Conservation (phyloP, 345 rosid species). For the Rhodamnia rubescens region DNA sequence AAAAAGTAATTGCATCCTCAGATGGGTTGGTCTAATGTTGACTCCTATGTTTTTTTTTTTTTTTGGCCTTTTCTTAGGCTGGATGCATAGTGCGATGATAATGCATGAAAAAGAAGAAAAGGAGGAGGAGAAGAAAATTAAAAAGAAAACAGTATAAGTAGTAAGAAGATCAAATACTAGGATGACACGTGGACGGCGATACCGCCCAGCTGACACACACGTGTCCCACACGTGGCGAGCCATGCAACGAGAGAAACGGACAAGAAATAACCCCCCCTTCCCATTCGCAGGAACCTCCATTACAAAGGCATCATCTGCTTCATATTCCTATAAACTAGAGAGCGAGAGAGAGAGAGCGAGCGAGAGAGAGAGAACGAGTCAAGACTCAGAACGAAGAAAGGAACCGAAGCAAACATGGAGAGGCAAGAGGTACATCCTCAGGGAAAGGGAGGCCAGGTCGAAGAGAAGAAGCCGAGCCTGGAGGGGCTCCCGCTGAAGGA, state of each 20-base stretch:
- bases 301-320: background rate
- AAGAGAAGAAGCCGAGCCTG: background rate
- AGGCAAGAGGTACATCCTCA: background rate
- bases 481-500: constrained; percentile 19
- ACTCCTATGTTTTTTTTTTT: too few species aligned
- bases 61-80: too few species aligned
- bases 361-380: background rate
- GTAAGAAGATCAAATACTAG: background rate
- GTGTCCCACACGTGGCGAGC: background rate
- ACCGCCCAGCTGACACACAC: background rate
- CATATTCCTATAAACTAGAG: fast-evolving
- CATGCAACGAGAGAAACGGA: background rate
- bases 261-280: background rate
- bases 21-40: background rate
- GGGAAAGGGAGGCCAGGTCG: background rate
- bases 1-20: background rate
- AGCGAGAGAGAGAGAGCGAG: background rate
- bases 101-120: background rate
- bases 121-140: background rate
- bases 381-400: background rate
- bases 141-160: background rate
- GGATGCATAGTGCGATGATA: too few species aligned
- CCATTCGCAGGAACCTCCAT: background rate
- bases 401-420: background rate
- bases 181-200: background rate